These are phyloP conservation scores for Suhomyces canberraensis DNA, from an alignment of 805 yeast genomes.

Conservation along the genomic window DNA sequence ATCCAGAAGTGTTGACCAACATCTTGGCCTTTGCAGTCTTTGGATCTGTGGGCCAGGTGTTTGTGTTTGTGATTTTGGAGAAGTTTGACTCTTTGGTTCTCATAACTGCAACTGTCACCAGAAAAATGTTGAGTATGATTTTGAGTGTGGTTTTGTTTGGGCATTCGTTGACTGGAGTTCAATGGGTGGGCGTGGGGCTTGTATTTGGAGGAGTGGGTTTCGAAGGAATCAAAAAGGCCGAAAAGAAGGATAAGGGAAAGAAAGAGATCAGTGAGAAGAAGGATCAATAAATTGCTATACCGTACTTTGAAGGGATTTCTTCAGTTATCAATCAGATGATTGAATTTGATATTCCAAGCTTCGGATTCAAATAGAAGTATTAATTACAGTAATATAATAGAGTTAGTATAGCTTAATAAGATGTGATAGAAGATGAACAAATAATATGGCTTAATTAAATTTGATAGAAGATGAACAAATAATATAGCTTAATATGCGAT, in stretches of 20 bases:
- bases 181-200: conserved; percentile 74
- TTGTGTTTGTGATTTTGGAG: conserved; percentile 81
- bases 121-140: conserved; percentile 95
- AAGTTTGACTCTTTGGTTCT: conserved; percentile 80
- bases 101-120: conserved; percentile 91
- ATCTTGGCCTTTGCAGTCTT: conserved; percentile 65
- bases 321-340: too few relatives aligned
- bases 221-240: conserved; percentile 55
- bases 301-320: too few relatives aligned
- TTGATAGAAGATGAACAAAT: too few relatives aligned
- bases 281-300: conserved; percentile 6
- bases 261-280: conserved; percentile 5
- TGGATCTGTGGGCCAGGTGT: conserved; percentile 93
- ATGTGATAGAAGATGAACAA: too few relatives aligned
- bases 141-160: conserved; percentile 83
- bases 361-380: too few relatives aligned
- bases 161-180: conserved; percentile 59
- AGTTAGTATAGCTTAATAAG: too few relatives aligned
- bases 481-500: too few relatives aligned
- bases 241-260: conserved; percentile 12
- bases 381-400: too few relatives aligned
- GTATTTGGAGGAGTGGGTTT: conserved; percentile 85
- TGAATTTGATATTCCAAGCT: too few relatives aligned
- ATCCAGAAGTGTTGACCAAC: conserved; percentile 58
- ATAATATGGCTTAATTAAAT: too few relatives aligned